Conservation (phyloP, 2,329 filamentous ascomycete genomes). For the Setomelanomma holmii region DNA sequence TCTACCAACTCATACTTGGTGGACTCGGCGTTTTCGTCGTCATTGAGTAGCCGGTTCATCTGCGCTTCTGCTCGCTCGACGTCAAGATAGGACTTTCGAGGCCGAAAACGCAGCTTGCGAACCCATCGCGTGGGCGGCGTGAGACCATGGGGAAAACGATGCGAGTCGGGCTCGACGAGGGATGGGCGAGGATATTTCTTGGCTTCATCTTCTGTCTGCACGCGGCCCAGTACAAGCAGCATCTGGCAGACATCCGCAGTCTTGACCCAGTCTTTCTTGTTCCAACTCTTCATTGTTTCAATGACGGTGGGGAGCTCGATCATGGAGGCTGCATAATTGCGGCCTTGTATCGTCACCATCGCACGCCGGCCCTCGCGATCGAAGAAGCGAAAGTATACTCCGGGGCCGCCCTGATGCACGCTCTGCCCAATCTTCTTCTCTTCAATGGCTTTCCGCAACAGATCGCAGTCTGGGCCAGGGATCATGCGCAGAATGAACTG, state of each 20-base stretch:
- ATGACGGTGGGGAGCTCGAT: slow-evolving; percentile 87
- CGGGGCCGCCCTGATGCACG: slow-evolving; percentile 70
- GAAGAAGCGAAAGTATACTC: slow-evolving; percentile 82
- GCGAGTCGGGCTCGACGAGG: slow-evolving; percentile 71
- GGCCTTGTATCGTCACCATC: slow-evolving; percentile 72
- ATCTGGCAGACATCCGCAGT: slow-evolving; percentile 89
- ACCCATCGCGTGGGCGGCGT: slow-evolving; percentile 89
- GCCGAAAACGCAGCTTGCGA: slow-evolving; percentile 81
- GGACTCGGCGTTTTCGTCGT: slow-evolving; percentile 69
- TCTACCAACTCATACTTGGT: slow-evolving; percentile 64
- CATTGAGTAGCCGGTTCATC: slow-evolving; percentile 74
- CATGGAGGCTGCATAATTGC: slow-evolving; percentile 77
- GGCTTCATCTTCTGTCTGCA: slow-evolving; percentile 63
- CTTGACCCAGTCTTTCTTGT: slow-evolving; percentile 85
- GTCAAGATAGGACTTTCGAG: slow-evolving; percentile 80
- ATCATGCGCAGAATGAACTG: slow-evolving; percentile 89
- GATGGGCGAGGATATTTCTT: slow-evolving; percentile 67
- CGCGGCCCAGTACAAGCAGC: slow-evolving; percentile 76
- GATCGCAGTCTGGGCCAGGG: slow-evolving; percentile 84
- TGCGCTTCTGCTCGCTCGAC: slow-evolving; percentile 85
- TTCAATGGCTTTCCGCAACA: slow-evolving; percentile 76
- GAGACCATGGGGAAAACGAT: slow-evolving; percentile 82
- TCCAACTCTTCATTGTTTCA: slow-evolving; percentile 93
- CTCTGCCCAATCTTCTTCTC: slow-evolving; percentile 78
- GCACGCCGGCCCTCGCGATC: slow-evolving; percentile 76